Base-by-base conservation (phyloP, 106 monocot genomes). In the Ottelia alismoides region DNA sequence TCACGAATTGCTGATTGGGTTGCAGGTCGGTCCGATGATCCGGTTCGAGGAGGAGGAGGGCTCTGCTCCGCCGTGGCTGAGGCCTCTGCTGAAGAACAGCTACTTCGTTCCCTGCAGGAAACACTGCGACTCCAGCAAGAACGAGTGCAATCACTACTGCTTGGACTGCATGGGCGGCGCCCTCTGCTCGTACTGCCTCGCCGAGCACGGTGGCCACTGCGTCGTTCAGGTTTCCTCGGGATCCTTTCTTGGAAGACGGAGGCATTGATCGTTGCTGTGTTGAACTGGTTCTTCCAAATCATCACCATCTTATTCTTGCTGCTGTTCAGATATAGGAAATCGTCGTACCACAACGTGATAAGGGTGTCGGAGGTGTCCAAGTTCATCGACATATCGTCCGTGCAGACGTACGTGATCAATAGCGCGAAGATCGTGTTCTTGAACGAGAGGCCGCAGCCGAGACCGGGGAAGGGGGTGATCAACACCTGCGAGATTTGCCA, bases 341-440 rank as follows among this genome's bases (percentile, higher is more conserved):
- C 88, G n/a, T 88, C 88, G 31, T 94, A 88, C 55, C 87, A 93
- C 62, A 93, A 93, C 59, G 93, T 93, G 68, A 80, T 93, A 49
- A 75, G 93, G 60, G 93, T 94, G 9, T 81, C 93, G 10, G 93
- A 94, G 58, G 84, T 94, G 31, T 78, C 88, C 22, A 94, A 94
- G 68, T 88, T 88, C 67, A 88, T 93, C 17, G 93, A 93, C 69
- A 88, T 93, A 9, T 75, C 93, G 0, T 61, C 68, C 30, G 88
- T 93, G 46, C 93, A 93, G 65, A 93, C 93, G 22, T 93, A 93
- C 78, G 64, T 93, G 67, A 93, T 93, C 40, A 93, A 93, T 73
- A 93, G 93, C 53, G 93, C 93, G 22, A 93, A 93, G 75, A 93
- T 93, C 45, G 93, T 93, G 20, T 93, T 93, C 65, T 66, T 93